phyloP scores from a whole-genome alignment of 345 rosid genomes.

The Gossypium mustelinum region DNA sequence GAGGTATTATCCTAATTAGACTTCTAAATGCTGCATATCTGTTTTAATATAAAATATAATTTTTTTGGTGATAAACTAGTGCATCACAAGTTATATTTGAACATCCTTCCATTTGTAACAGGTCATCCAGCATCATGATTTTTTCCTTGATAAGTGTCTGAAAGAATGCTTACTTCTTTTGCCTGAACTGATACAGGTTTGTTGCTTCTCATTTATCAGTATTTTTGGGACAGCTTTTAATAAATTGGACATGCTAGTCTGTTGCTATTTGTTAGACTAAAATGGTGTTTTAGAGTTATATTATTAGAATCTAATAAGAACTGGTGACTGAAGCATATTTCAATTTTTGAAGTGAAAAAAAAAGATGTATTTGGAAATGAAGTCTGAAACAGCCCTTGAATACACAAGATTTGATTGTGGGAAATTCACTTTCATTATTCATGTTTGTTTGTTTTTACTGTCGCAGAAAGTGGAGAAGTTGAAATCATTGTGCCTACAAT shows the following conservation, averaged over 20 bases:
- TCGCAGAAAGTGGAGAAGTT: constrained; percentile 89
- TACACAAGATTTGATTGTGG: neutral
- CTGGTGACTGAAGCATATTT: neutral
- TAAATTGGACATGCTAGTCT: neutral
- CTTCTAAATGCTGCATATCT: neutral
- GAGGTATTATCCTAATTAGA: constrained; percentile 45
- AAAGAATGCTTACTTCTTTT: constrained; percentile 95
- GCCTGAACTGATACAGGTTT: constrained; percentile 87
- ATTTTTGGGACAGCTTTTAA: neutral
- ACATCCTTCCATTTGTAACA: constrained; percentile 30
- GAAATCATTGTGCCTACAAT: constrained; percentile 79
- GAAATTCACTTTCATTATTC: constrained; percentile 8
- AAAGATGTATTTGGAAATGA: neutral
- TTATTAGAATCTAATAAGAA: neutral
- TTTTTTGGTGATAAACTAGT: neutral
- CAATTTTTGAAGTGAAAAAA: neutral
- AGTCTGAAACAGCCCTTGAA: neutral
- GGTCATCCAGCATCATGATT: constrained; percentile 85
- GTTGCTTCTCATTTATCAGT: constrained; percentile 17
- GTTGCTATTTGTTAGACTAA: neutral
- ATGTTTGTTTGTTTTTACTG: constrained; percentile 8
- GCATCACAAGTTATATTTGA: constrained; percentile 4
- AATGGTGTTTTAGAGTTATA: neutral
- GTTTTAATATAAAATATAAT: neutral
- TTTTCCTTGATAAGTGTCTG: constrained; percentile 88